Evolutionary conservation across 2,329 filamentous ascomycete genomes (phyloP).

Genomic region (Emericellopsis atlantica): DNA sequence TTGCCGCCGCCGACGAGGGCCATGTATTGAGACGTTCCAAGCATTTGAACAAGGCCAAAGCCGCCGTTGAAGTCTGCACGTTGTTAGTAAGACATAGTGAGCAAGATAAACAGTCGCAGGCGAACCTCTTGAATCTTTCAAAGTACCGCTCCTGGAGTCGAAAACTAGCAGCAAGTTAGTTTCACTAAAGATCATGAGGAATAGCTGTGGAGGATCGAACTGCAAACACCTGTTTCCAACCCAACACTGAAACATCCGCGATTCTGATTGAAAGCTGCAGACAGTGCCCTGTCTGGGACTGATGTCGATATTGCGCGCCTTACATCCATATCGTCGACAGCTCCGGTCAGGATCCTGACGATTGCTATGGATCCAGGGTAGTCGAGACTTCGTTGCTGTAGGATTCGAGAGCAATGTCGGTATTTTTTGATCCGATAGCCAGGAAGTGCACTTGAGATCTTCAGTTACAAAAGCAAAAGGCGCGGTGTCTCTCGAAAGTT

Average conservation of each 20-base stretch:
- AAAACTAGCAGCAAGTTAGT: neutral
- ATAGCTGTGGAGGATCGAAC: constrained; percentile 33
- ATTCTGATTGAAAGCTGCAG: constrained; percentile 75
- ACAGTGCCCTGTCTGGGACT: constrained; percentile 62
- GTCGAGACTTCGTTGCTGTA: too few species aligned
- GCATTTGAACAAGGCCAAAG: constrained; percentile 74
- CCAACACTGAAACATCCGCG: constrained; percentile 79
- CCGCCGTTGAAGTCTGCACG: constrained; percentile 63
- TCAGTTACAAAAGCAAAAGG: too few species aligned
- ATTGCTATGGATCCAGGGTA: neutral
- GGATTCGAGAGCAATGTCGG: too few species aligned
- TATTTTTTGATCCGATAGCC: too few species aligned
- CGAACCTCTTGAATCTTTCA: constrained; percentile 42
- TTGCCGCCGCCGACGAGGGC: constrained; percentile 82
- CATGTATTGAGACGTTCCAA: constrained; percentile 75
- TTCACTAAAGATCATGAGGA: neutral
- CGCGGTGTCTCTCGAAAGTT: too few species aligned
- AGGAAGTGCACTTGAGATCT: too few species aligned
- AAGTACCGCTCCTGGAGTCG: constrained; percentile 57
- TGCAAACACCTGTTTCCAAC: constrained; percentile 73
- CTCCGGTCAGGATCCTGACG: neutral
- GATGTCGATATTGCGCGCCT: constrained; percentile 73
- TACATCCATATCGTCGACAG: constrained; percentile 61
- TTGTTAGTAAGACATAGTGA: neutral
- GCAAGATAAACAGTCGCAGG: neutral